Evolutionary conservation across 2,329 filamentous ascomycete species (phyloP), one percentile per base, ranked within the genome.

Genomic region (Tolypocladium guangdongense): DNA sequence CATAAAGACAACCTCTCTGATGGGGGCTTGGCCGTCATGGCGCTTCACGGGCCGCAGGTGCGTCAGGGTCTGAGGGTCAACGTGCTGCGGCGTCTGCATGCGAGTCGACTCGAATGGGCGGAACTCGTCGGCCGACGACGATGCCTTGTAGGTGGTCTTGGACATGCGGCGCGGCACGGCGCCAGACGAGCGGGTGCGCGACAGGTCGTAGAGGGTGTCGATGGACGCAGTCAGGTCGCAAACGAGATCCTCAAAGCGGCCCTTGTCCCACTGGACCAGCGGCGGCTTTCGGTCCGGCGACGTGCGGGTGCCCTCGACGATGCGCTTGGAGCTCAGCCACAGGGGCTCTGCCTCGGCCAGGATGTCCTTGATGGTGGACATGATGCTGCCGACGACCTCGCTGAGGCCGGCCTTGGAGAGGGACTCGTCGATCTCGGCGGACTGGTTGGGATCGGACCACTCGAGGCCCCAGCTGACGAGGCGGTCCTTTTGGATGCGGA

Each of bases 281-380:
- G 78, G 72, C 6, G 71, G 67, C 64, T 85, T 84, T 51, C 73
- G 72, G 59, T 82, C 80, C 43, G 74, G 69, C 0, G 73, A 68
- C 12, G 71, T 70, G 24, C 71, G 72, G 20, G 64, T 66, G 30
- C 68, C 64, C 52, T 71, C 68, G 16, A 71, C 62, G 33, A 66
- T 56, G 20, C 75, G 71, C 61, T 78, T 80, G 12, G 80, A 82
- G 62, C 77, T 82, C 55, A 78, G 73, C 78, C 86, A 87, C 54
- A 91, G 77, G 7, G 82, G 80, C 64, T 91, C 87, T 2, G 85
- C 84, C 67, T 91, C 87, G 54, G 86, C 84, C 46, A 90, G 72
- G 50, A 88, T 88, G 60, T 90, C 87, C 64, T 89, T 88, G 64
- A 91, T 90, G 50, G 86, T 90, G 18, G 81, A 81, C 77, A 92